phyloP scores from a whole-genome alignment of 2,329 filamentous ascomycete species.

The Drechslerella coelobrocha region DNA sequence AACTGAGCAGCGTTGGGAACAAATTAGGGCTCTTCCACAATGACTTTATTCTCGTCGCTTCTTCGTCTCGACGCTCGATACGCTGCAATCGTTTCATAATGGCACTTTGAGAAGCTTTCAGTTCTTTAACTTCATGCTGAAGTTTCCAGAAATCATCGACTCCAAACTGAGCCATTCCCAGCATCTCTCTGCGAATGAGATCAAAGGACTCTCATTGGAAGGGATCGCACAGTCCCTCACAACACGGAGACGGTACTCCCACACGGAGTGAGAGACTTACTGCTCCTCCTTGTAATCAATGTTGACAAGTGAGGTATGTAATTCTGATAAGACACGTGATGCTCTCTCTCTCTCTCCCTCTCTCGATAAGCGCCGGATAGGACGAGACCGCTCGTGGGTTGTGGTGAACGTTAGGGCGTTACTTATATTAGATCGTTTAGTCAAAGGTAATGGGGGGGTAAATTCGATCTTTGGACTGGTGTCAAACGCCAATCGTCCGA shows the following conservation, averaged over 20 bases:
- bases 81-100: constrained; percentile 68
- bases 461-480: constrained; percentile 5
- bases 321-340: constrained; percentile 29
- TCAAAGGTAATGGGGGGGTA: constrained; percentile 10
- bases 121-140: constrained; percentile 68
- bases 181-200: constrained; percentile 49
- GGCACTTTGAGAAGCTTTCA: constrained; percentile 68
- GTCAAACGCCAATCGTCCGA: constrained; percentile 16
- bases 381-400: constrained; percentile 7
- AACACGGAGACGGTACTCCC: constrained; percentile 47
- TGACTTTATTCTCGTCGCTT: constrained; percentile 65
- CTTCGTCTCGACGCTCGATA: constrained; percentile 69
- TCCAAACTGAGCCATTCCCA: constrained; percentile 70
- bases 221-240: constrained; percentile 51
- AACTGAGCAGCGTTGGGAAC: constrained; percentile 44
- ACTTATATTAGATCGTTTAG: constrained; percentile 18
- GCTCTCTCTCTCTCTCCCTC: constrained; percentile 26
- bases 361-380: constrained; percentile 21
- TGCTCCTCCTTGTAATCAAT: constrained; percentile 28
- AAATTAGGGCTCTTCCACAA: constrained; percentile 48
- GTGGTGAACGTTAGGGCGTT: constrained; percentile 11
- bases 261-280: constrained; percentile 47
- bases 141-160: constrained; percentile 72
- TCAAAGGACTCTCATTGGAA: constrained; percentile 45
- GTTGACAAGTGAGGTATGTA: background rate